Evolutionary conservation across 352 stramenopile species (phyloP).

Genomic region (Phytopythium oedochilum): DNA sequence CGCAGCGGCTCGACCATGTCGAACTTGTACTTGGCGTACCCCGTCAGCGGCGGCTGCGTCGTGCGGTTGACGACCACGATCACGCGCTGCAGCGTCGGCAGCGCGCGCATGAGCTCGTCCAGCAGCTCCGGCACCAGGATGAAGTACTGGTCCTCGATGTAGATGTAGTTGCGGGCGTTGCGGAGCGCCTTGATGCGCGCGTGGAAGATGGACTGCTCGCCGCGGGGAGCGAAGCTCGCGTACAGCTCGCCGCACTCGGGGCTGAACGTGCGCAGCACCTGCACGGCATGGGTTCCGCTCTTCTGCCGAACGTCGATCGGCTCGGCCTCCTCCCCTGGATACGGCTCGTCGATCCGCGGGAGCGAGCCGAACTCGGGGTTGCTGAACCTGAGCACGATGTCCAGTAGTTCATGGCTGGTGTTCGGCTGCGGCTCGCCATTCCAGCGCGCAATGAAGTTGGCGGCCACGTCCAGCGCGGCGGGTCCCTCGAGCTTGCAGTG

Average conservation of each 20-base stretch:
- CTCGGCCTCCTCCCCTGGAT: constrained; percentile 1
- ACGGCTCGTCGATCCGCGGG: constrained; percentile 10
- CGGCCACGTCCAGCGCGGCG: constrained; percentile 46
- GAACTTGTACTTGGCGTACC: constrained; percentile 64
- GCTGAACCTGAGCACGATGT: constrained; percentile 46
- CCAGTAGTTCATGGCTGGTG: constrained; percentile 26
- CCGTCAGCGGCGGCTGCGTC: constrained; percentile 25
- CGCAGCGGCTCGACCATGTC: constrained; percentile 54
- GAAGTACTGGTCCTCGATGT: constrained; percentile 74
- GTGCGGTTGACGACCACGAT: constrained; percentile 51
- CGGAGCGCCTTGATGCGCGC: constrained; percentile 51
- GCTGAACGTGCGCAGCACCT: constrained; percentile 59
- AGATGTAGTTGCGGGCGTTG: constrained; percentile 56
- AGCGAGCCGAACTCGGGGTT: constrained; percentile 28
- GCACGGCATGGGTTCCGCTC: constrained; percentile 20
- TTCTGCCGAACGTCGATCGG: constrained; percentile 7
- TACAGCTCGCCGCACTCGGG: constrained; percentile 35
- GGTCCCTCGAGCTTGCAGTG: constrained; percentile 39
- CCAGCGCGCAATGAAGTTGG: constrained; percentile 65
- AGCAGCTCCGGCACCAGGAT: constrained; percentile 56
- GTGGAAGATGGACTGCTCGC: constrained; percentile 49
- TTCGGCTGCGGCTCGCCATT: constrained; percentile 27
- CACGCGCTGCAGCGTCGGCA: constrained; percentile 39
- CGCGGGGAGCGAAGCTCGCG: constrained; percentile 35
- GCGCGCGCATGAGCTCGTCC: constrained; percentile 32